phyloP scores from a whole-genome alignment of 108 stramenopile species.

The Poteriospumella lacustris region DNA sequence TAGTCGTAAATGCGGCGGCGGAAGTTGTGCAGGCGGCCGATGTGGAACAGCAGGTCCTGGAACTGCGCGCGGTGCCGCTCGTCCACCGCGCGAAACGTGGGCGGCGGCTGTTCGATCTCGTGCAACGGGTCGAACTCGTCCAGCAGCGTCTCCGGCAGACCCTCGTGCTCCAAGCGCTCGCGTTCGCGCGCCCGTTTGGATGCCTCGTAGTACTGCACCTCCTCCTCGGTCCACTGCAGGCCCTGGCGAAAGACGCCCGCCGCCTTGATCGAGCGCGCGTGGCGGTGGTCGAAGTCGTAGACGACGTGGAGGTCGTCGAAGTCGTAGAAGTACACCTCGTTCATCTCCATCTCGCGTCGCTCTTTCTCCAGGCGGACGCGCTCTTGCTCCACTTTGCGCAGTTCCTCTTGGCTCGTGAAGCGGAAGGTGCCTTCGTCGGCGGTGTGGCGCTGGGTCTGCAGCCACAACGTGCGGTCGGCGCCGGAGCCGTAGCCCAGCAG shows the following conservation, averaged over 20 bases:
- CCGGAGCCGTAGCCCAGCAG: constrained; percentile 45
- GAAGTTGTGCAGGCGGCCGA: constrained; percentile 46
- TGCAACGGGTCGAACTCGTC: not conserved
- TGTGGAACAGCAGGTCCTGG: constrained; percentile 38
- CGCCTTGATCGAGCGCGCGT: constrained; percentile 37
- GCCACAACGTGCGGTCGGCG: constrained; percentile 33
- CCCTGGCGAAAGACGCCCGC: constrained; percentile 48
- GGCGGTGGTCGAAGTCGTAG: constrained; percentile 49
- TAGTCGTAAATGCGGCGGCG: constrained; percentile 35
- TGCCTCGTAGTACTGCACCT: constrained; percentile 20
- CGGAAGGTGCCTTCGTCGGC: constrained; percentile 41
- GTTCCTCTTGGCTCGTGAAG: constrained; percentile 28
- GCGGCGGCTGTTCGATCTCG: constrained; percentile 27
- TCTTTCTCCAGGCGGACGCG: constrained; percentile 53
- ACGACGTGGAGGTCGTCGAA: constrained; percentile 45
- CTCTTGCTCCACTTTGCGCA: constrained; percentile 44
- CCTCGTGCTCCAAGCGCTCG: constrained; percentile 25
- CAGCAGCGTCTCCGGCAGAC: constrained; percentile 28
- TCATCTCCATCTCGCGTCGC: constrained; percentile 33
- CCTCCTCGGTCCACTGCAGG: constrained; percentile 47
- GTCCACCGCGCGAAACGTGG: constrained; percentile 45
- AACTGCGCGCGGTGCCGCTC: constrained; percentile 45
- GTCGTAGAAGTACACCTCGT: constrained; percentile 50
- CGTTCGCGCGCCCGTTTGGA: constrained; percentile 22
- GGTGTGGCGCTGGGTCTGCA: constrained; percentile 35